Base-by-base conservation (phyloP, 257 asterid genomes). In the Orobanche coerulescens region DNA sequence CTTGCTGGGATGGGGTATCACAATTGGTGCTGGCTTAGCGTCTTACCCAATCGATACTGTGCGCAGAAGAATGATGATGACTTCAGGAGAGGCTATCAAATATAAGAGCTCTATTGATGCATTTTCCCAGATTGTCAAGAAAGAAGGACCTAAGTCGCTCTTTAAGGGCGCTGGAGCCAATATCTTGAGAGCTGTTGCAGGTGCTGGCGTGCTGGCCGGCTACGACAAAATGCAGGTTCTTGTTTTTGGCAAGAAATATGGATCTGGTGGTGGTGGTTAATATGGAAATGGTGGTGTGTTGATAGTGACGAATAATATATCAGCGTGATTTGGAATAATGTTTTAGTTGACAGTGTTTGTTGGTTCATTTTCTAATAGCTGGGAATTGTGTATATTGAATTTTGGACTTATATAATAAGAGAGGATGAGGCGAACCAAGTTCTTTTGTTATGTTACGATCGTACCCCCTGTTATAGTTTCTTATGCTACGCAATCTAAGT, bases 31-130 rank as follows among this genome's bases (percentile, higher is more conserved):
- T 47, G 87, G 95, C 13, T 71, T 86, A 74, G 84, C 85, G 63
- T 76, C 95, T 28, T 86, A 86, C 79, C 95, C 95, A 40, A 73
- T 79, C 12, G 95, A 86, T 59, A 86, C 91, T 0, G 92, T 86
- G 58, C 86, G 94, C 51, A 78, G 94, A 82, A 80, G 94, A 51
- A 85, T 85, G 94, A 85, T 85, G 94, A 85, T 86, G 95, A 86
- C 95, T 25, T 86, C 95, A 6, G 95, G 95, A 9, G 92, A 86
- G 71, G 84, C 95, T 2, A 84, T 86, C 62, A 86, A 86, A 64
- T 86, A 84, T 61, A 79, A 64, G 61, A 76, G 82, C 75, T 81
- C 95, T 14, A 3, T 76, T 19, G 85, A 86, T 50, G 95, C 95
- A 0, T 84, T 86, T 61, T 15, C 75, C 2, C 85, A 79, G 75